These are phyloP conservation scores for Glycine tomentella DNA, from an alignment of 306 rosid genomes.

Conservation along the genomic window DNA sequence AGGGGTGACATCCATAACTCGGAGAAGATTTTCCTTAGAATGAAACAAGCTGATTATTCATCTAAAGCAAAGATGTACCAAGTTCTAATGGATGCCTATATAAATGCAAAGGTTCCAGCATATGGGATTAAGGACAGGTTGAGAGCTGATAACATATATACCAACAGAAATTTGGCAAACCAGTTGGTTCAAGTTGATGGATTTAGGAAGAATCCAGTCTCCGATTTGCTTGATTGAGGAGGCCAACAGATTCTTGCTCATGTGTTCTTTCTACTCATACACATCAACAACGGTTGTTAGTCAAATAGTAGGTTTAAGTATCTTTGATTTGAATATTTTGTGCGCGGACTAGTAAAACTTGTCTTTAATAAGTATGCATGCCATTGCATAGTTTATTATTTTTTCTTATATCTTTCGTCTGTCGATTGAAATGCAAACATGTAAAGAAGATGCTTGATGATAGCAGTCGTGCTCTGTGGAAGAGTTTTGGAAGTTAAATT, in stretches of 20 bases:
- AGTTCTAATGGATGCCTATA: constrained; percentile 66
- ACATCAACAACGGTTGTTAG: constrained; percentile 34
- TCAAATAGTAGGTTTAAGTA: constrained; percentile 26
- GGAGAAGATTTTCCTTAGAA: constrained; percentile 70
- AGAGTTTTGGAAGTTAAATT: constrained; percentile 27
- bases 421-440: constrained; percentile 1
- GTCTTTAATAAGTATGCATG: not conserved
- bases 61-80: constrained; percentile 58
- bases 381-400: not conserved
- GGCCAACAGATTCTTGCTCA: constrained; percentile 14
- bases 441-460: constrained; percentile 5
- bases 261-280: constrained; percentile 23
- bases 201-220: constrained; percentile 67
- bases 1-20: constrained; percentile 84
- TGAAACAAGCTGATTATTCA: constrained; percentile 69
- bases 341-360: constrained; percentile 25
- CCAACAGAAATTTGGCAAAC: constrained; percentile 53
- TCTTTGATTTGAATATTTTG: constrained; percentile 16
- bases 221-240: constrained; percentile 80
- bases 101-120: constrained; percentile 74
- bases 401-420: not conserved
- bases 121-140: constrained; percentile 86
- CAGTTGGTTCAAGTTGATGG: constrained; percentile 65
- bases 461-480: constrained; percentile 9
- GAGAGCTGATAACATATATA: constrained; percentile 67